Evolutionary conservation across 306 rosid genomes (phyloP).

Genomic region (Cicer arietinum): DNA sequence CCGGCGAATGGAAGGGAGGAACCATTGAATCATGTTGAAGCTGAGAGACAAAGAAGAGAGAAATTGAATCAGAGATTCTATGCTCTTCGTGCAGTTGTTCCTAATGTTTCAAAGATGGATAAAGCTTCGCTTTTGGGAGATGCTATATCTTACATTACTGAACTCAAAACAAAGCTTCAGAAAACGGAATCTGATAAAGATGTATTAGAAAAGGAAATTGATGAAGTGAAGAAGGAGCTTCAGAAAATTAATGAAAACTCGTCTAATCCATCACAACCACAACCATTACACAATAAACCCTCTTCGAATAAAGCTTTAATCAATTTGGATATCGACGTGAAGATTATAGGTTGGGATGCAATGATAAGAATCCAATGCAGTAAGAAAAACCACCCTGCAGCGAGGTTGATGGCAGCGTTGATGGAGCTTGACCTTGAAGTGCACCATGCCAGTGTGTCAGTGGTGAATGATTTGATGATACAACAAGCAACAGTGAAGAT

Average conservation of each 20-base stretch:
- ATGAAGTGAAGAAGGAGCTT: conserved; percentile 61
- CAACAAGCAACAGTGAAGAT: conserved; percentile 94
- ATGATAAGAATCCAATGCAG: conserved; percentile 87
- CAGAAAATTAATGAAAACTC: conserved; percentile 44
- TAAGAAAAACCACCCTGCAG: conserved; percentile 92
- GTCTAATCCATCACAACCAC: conserved; percentile 12
- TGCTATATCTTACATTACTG: conserved; percentile 84
- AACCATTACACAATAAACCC: not conserved
- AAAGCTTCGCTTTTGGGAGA: conserved; percentile 93
- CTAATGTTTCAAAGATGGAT: conserved; percentile 96
- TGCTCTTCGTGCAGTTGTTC: conserved; percentile 93
- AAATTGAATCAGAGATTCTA: conserved; percentile 93
- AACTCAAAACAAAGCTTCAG: conserved; percentile 77
- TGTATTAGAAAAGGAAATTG: conserved; percentile 69
- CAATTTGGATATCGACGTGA: conserved; percentile 83
- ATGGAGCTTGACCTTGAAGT: conserved; percentile 91
- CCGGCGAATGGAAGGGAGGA: conserved; percentile 98
- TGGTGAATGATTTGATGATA: conserved; percentile 90
- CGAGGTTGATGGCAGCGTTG: conserved; percentile 82
- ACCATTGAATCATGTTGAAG: conserved; percentile 93
- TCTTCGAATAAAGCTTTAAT: conserved; percentile 38
- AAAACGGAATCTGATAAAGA: conserved; percentile 63
- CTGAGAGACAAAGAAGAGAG: conserved; percentile 92
- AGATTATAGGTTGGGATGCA: conserved; percentile 93
- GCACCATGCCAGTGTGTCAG: conserved; percentile 90